Evolutionary conservation across 768 basidiomycete species (phyloP), one percentile per base, ranked within the genome.

Genomic region (Arthromyces matolae): DNA sequence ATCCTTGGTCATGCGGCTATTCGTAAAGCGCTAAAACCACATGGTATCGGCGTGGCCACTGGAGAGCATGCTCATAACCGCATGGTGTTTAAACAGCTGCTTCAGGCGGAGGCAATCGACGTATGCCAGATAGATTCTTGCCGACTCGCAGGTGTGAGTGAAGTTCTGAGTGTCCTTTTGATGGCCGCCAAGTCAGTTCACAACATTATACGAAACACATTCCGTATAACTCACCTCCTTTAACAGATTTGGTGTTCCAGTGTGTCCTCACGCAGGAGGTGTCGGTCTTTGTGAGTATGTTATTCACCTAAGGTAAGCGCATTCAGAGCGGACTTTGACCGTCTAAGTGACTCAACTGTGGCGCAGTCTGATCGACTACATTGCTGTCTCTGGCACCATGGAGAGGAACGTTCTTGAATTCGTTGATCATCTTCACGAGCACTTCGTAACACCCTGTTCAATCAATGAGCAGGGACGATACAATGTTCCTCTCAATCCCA

Each of bases 71-170:
- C 89, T 1, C 92, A 96, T 64, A 95, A 95, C 66, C 79, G 89
- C 41, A 91, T 94, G 77, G 78, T 88, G n/a, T 95, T 95, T 79
- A 95, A 95, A 70, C 94, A 95, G 64, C 74, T 96, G 6, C 75
- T 97, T 10, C 91, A 93, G 58, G 83, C 83, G 0, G 83, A 91
- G 23, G 93, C 94, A 4, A 92, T 98, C 61, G 94, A 98, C 58
- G 94, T 96, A 22, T 86, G 82, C 55, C 94, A 97, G 63, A 93
- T 97, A 59, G 94, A 97, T 68, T 89, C 90, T 18, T 96, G 94
- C 69, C 81, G 94, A 40, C 72, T 96, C 18, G 93, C 89, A 4
- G 94, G 94, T 41, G 92, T 97, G 24, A 93, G 86, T 60, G 93
- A 95, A 71, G 87, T 95, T n/a, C 71, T 96, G 32, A 83, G 82